Conservation (phyloP, 1,284 basidiomycete genomes). For the Irpex sp. region DNA sequence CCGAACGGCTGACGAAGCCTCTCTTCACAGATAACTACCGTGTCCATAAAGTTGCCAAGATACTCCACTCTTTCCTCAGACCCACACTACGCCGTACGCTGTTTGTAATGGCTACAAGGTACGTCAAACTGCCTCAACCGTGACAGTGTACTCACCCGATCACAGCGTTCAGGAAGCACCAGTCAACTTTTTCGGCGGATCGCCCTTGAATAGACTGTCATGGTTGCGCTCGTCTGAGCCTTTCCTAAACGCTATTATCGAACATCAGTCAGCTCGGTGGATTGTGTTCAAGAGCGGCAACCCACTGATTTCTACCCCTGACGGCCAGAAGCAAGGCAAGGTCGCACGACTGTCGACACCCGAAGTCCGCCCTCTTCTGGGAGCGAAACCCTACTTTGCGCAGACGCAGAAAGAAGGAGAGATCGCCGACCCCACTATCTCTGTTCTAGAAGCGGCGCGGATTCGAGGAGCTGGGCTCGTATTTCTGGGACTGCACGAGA, state of each 20-base stretch:
- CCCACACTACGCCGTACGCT: neutral
- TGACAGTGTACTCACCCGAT: neutral
- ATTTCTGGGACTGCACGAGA: conserved; percentile 81
- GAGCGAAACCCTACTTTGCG: conserved; percentile 55
- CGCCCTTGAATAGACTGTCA: conserved; percentile 81
- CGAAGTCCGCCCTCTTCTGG: conserved; percentile 46
- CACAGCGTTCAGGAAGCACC: conserved; percentile 21
- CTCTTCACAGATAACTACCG: neutral
- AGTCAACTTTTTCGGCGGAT: conserved; percentile 71
- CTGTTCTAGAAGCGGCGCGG: conserved; percentile 60
- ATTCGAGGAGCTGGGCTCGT: conserved; percentile 54
- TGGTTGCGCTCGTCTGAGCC: conserved; percentile 75
- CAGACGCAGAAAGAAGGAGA: conserved; percentile 56
- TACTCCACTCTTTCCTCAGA: neutral
- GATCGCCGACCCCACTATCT: conserved; percentile 35
- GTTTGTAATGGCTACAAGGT: neutral
- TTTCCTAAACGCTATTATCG: conserved; percentile 68
- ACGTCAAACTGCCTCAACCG: no score
- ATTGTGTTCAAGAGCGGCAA: conserved; percentile 69
- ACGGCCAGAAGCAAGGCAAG: conserved; percentile 20
- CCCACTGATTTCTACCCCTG: conserved; percentile 44
- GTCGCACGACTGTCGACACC: conserved; percentile 53
- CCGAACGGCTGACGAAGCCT: conserved; percentile 12
- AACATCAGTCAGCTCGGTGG: conserved; percentile 63
- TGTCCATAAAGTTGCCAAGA: neutral